A percentile compares a stretch with the other conserved stretches of the same genome.
Conservation (phyloP, 2,329 filamentous ascomycete species). For the Sporothrix schenckii region DNA sequence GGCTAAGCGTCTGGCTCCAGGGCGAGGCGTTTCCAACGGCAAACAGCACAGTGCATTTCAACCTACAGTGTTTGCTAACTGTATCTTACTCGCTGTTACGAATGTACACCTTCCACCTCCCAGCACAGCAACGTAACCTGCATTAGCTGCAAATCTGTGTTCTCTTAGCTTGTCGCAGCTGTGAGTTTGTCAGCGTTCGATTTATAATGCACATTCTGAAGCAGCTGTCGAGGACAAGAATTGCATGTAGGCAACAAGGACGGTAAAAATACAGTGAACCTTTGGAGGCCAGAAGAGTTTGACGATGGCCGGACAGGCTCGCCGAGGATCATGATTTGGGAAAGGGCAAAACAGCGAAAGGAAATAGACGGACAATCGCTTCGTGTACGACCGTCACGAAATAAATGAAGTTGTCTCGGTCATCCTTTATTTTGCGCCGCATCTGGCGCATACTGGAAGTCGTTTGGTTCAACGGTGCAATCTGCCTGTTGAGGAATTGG, state of each 20-base stretch:
- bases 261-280: too few species aligned
- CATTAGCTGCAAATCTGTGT: conserved; percentile 11
- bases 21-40: neutral
- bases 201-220: conserved; percentile 21
- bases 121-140: neutral
- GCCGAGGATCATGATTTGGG: conserved; percentile 8
- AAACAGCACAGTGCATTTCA: neutral
- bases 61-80: neutral
- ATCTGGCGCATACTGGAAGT: neutral
- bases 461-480: neutral
- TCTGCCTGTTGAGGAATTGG: neutral
- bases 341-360: neutral
- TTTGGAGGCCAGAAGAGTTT: too few species aligned
- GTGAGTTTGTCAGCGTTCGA: conserved; percentile 21
- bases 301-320: neutral
- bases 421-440: neutral
- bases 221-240: neutral
- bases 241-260: too few species aligned
- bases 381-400: neutral
- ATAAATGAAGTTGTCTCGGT: neutral
- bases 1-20: neutral
- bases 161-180: conserved; percentile 11
- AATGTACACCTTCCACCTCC: too few species aligned
- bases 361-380: neutral
- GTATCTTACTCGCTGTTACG: too few species aligned